Evolutionary conservation across 2,329 filamentous ascomycete genomes (phyloP).

Genomic region (Sporothrix variecibatus): DNA sequence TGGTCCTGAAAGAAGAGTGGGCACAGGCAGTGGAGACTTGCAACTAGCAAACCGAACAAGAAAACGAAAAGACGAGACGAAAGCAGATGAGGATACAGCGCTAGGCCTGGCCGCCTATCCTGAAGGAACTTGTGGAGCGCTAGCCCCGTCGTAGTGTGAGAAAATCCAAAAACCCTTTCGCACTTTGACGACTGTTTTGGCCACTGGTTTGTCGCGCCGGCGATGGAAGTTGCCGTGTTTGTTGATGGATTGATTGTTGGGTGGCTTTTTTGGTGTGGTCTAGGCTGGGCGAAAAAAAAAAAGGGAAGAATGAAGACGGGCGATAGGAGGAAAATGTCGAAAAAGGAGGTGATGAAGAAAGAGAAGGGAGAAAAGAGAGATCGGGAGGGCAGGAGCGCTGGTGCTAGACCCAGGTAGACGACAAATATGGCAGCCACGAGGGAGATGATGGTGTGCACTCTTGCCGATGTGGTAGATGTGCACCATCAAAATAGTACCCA

Average conservation of each 20-base stretch:
- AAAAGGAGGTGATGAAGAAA: neutral
- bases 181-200: neutral
- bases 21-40: neutral
- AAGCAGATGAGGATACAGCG: neutral
- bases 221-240: neutral
- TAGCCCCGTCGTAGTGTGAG: neutral
- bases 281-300: neutral
- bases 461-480: neutral
- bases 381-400: neutral
- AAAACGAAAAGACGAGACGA: neutral
- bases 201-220: neutral
- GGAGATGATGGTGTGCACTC: neutral
- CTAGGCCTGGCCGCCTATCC: neutral
- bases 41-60: neutral
- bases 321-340: neutral
- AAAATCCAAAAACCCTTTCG: neutral
- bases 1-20: neutral
- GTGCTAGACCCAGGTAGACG: neutral
- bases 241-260: neutral
- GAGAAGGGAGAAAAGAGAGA: neutral
- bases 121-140: constrained; percentile 4
- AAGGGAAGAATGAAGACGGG: neutral
- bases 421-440: neutral
- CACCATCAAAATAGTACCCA: constrained; percentile 5
- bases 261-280: neutral